These are phyloP conservation scores for Penicillium verhagenii DNA, from an alignment of 495 filamentous ascomycete species.

Conservation along the genomic window DNA sequence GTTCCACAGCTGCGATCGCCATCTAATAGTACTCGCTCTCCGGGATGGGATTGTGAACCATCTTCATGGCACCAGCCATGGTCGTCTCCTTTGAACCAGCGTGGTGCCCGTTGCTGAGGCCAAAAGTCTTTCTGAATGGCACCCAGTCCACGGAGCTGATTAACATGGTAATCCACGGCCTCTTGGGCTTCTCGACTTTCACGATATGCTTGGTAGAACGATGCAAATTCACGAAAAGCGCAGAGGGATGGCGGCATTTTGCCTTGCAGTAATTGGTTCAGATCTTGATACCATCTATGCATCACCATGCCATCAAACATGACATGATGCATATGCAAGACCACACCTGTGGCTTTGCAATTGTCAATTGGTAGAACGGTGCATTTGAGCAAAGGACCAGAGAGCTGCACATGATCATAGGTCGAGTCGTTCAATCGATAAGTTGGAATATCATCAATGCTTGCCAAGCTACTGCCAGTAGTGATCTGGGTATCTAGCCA, in stretches of 20 bases:
- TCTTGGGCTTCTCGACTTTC: not conserved
- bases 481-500: too few species aligned
- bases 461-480: too few species aligned
- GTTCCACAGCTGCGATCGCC: not conserved
- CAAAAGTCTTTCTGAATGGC: not conserved
- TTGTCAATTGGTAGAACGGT: too few species aligned
- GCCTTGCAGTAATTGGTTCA: not conserved
- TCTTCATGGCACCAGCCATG: not conserved
- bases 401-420: slow-evolving; percentile 7
- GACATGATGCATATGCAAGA: slow-evolving; percentile 9
- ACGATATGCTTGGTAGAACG: too few species aligned
- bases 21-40: not conserved
- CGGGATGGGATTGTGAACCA: not conserved
- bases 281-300: slow-evolving; percentile 2
- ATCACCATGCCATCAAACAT: slow-evolving; percentile 9
- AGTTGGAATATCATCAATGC: too few species aligned
- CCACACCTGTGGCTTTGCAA: too few species aligned
- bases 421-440: too few species aligned
- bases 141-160: not conserved
- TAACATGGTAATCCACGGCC: not conserved
- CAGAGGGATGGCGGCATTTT: too few species aligned
- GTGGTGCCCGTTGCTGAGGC: not conserved
- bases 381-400: too few species aligned
- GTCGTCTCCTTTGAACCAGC: not conserved
- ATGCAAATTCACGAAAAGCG: not conserved